Percentiles rank a stretch among this genome's conserved stretches.
Conservation (phyloP, 1,284 basidiomycete genomes). For the Rhizoctonia solani region DNA sequence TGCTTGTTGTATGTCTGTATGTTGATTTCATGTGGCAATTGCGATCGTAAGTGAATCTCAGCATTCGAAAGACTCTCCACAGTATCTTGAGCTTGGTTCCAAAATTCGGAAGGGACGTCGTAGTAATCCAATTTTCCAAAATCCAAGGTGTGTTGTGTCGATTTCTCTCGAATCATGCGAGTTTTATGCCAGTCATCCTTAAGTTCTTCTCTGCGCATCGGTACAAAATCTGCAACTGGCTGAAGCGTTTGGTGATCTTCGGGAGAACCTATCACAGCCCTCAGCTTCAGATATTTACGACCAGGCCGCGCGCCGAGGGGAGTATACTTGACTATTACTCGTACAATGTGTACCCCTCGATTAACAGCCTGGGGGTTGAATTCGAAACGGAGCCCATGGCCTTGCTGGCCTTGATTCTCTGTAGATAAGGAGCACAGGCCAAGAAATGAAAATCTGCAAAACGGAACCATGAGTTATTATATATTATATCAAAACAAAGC, state of each 20-base stretch:
- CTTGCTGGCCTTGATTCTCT: too few relatives aligned
- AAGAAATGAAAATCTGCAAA: not conserved
- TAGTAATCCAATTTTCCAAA: constrained; percentile 47
- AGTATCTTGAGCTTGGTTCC: constrained; percentile 40
- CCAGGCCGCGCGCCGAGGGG: not conserved
- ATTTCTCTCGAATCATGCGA: constrained; percentile 47
- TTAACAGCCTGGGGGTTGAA: constrained; percentile 8
- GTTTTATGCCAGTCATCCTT: constrained; percentile 46
- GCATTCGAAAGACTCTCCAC: not conserved
- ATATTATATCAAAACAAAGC: not conserved
- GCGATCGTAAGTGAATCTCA: not conserved
- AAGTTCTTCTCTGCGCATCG: constrained; percentile 44
- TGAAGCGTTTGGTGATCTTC: constrained; percentile 56
- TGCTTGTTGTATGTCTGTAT: constrained; percentile 18
- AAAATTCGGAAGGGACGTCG: constrained; percentile 45
- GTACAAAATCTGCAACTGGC: constrained; percentile 54
- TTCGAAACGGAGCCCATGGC: not conserved
- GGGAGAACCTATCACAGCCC: constrained; percentile 49
- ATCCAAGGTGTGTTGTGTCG: not conserved
- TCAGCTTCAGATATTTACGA: not conserved
- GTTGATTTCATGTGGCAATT: constrained; percentile 9
- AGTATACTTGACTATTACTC: not conserved
- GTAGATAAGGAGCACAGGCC: not conserved
- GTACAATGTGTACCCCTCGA: constrained; percentile 4
- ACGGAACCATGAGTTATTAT: not conserved